A percentile compares a stretch with the other conserved stretches of the same genome.
Conservation (phyloP, 768 basidiomycete species). For the Cubamyces sp. region DNA sequence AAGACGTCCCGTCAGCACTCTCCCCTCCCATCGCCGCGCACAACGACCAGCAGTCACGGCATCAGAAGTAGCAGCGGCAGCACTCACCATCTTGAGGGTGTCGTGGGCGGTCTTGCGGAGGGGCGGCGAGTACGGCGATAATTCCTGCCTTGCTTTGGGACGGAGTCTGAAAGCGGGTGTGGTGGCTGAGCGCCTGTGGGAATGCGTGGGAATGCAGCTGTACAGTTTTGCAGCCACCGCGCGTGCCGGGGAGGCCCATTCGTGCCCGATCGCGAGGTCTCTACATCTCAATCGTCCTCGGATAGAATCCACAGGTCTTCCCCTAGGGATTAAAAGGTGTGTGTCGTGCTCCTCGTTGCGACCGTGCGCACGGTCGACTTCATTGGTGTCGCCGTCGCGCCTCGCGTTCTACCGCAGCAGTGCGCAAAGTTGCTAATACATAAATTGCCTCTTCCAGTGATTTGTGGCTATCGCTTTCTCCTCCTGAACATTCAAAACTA, state of each 20-base stretch:
- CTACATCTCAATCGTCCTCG: slow-evolving; percentile 48
- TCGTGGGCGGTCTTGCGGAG: slow-evolving; percentile 31
- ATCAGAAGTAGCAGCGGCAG: background rate
- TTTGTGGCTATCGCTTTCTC: slow-evolving; percentile 84
- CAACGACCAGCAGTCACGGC: background rate
- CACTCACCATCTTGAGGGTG: slow-evolving; percentile 37
- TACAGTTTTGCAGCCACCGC: slow-evolving; percentile 50
- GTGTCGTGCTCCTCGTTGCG: slow-evolving; percentile 14
- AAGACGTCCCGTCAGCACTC: slow-evolving; percentile 27
- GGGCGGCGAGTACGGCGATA: slow-evolving; percentile 16
- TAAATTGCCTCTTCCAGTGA: slow-evolving; percentile 53
- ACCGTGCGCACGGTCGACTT: background rate
- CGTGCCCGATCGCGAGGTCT: slow-evolving; percentile 7
- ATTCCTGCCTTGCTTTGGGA: slow-evolving; percentile 22
- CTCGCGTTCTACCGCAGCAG: background rate
- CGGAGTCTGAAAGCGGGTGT: slow-evolving; percentile 25
- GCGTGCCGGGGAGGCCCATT: slow-evolving; percentile 9
- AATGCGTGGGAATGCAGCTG: slow-evolving; percentile 53
- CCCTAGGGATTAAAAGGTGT: slow-evolving; percentile 88
- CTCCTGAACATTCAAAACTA: slow-evolving; percentile 35
- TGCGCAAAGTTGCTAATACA: background rate
- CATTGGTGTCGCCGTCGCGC: background rate
- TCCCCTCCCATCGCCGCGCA: slow-evolving; percentile 6
- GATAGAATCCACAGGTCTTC: slow-evolving; percentile 96
- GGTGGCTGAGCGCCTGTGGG: slow-evolving; percentile 44